phyloP scores from a whole-genome alignment of 352 stramenopile genomes.

The Phytophthora citricola region DNA sequence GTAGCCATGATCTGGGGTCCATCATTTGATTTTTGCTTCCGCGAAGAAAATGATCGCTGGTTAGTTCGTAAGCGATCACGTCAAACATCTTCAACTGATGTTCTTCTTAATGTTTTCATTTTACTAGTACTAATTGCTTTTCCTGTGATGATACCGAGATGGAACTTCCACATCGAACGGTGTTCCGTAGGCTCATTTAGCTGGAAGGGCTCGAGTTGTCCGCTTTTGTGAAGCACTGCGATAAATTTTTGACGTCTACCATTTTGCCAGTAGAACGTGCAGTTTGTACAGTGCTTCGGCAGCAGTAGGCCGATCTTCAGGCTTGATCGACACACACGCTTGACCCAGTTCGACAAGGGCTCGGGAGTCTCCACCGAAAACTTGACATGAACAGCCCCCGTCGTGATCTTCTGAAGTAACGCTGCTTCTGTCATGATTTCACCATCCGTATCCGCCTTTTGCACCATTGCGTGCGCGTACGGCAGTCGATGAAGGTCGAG shows the following conservation, averaged over 20 bases:
- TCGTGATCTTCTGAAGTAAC: slow-evolving; percentile 12
- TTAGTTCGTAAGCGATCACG: too few relatives aligned
- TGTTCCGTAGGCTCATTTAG: too few relatives aligned
- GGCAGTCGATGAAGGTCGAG: slow-evolving; percentile 1
- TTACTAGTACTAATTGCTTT: too few relatives aligned
- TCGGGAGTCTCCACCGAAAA: slow-evolving; percentile 21
- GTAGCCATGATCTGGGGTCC: too few relatives aligned
- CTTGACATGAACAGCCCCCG: slow-evolving; percentile 13
- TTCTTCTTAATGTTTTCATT: too few relatives aligned
- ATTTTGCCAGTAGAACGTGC: slow-evolving; percentile 18
- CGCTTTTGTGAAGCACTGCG: background rate
- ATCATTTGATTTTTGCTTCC: too few relatives aligned
- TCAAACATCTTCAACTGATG: too few relatives aligned
- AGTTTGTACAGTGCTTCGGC: slow-evolving; percentile 29
- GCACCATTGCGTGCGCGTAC: slow-evolving; percentile 8
- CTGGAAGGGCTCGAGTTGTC: background rate
- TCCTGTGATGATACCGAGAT: too few relatives aligned
- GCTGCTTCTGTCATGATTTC: slow-evolving; percentile 13
- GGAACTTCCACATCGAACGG: too few relatives aligned
- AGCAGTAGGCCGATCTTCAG: slow-evolving; percentile 15
- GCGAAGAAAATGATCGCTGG: too few relatives aligned
- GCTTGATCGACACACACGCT: slow-evolving; percentile 25
- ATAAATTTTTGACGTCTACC: background rate
- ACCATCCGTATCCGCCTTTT: slow-evolving; percentile 1
- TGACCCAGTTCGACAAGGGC: slow-evolving; percentile 13